Conservation (phyloP, 2,329 filamentous ascomycete species). For the Exophiala lecanii-corni region DNA sequence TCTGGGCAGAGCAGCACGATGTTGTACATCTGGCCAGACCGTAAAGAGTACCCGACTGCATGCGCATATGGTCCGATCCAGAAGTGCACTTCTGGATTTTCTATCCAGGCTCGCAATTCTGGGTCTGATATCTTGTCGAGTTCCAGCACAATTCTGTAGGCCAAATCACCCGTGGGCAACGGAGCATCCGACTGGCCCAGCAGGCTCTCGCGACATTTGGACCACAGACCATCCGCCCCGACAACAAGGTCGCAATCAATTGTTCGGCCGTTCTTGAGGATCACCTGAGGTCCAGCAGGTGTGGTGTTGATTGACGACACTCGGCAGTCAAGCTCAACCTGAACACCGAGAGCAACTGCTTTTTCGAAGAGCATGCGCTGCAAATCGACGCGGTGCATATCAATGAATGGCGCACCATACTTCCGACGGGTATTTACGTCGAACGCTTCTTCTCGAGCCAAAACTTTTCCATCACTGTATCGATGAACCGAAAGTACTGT, state of each 20-base stretch:
- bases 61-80: slow-evolving; percentile 54
- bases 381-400: slow-evolving; percentile 48
- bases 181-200: slow-evolving; percentile 43
- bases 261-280: slow-evolving; percentile 31
- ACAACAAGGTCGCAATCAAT: slow-evolving; percentile 44
- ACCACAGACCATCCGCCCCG: slow-evolving; percentile 47
- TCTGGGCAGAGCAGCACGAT: slow-evolving; percentile 46
- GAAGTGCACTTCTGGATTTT: slow-evolving; percentile 48
- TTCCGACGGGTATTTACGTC: slow-evolving; percentile 48
- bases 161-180: slow-evolving; percentile 51
- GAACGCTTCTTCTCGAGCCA: slow-evolving; percentile 50
- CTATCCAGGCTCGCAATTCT: slow-evolving; percentile 43
- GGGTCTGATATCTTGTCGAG: slow-evolving; percentile 46
- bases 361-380: slow-evolving; percentile 40
- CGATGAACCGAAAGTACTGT: slow-evolving; percentile 33
- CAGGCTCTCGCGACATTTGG: slow-evolving; percentile 42
- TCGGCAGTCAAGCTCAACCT: slow-evolving; percentile 28
- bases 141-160: slow-evolving; percentile 51
- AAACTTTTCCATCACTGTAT: slow-evolving; percentile 30
- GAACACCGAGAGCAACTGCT: slow-evolving; percentile 39
- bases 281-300: slow-evolving; percentile 29
- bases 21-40: slow-evolving; percentile 44
- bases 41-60: slow-evolving; percentile 46
- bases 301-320: slow-evolving; percentile 25
- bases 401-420: slow-evolving; percentile 39